Evolutionary conservation across 495 filamentous ascomycete genomes (phyloP).

Genomic region (Aspergillus bridgeri): DNA sequence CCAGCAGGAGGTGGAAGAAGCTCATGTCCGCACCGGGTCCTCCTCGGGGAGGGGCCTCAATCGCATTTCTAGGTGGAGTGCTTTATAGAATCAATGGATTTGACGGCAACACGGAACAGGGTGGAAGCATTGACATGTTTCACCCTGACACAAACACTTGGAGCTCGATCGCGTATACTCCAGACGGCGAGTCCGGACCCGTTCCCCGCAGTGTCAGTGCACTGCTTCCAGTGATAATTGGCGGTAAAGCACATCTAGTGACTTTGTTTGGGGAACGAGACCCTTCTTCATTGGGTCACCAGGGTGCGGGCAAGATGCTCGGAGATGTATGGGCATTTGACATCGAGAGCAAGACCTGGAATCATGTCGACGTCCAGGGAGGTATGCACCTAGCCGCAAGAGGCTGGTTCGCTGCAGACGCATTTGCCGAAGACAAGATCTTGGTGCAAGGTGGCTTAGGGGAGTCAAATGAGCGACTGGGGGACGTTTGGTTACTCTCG

Average conservation of each 20-base stretch:
- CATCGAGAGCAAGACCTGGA: conserved; percentile 51
- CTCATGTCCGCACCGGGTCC: conserved; percentile 58
- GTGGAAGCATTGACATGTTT: conserved; percentile 61
- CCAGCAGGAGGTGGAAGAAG: conserved; percentile 55
- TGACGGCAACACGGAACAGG: conserved; percentile 60
- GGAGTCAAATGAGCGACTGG: too few relatives aligned
- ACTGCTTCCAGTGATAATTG: conserved; percentile 46
- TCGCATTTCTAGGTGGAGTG: conserved; percentile 53
- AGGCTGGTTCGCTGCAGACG: conserved; percentile 48
- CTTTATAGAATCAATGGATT: conserved; percentile 74
- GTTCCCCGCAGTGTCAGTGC: conserved; percentile 44
- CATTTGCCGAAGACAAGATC: conserved; percentile 11
- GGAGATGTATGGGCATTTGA: conserved; percentile 74
- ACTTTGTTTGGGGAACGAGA: conserved; percentile 66
- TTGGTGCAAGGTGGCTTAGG: too few relatives aligned
- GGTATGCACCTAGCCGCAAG: conserved; percentile 36
- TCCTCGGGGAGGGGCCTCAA: conserved; percentile 58
- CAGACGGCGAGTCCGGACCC: conserved; percentile 39
- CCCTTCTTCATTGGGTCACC: conserved; percentile 58
- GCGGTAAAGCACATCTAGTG: conserved; percentile 57
- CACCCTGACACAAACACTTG: conserved; percentile 33
- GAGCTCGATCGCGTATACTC: conserved; percentile 41
- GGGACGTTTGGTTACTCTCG: too few relatives aligned
- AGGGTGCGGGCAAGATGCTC: conserved; percentile 65
- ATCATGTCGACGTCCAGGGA: conserved; percentile 46